phyloP scores from a whole-genome alignment of 305 asterid genomes.

The Nicotiana rustica region DNA sequence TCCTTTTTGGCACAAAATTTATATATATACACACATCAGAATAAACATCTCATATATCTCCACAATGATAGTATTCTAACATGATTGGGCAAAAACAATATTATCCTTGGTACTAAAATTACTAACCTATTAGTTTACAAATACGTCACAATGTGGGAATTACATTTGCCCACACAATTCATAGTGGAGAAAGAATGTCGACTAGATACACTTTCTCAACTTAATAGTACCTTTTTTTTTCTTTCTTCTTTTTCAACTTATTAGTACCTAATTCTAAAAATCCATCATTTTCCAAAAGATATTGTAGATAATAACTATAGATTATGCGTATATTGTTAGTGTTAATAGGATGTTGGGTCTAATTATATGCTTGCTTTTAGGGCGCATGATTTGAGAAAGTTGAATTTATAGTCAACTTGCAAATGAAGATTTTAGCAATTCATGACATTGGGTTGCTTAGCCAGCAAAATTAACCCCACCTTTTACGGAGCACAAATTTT shows the following conservation, averaged over 20 bases:
- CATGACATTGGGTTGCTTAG: conserved; percentile 19
- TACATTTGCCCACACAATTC: conserved; percentile 13
- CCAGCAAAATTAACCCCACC: conserved; percentile 32
- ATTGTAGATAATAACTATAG: not conserved
- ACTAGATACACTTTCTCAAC: not conserved
- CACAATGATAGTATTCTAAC: not conserved
- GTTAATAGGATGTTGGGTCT: not conserved
- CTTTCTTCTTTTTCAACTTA: too few species aligned
- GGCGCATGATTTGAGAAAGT: conserved; percentile 25
- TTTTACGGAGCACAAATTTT: conserved; percentile 31
- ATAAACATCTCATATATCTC: conserved; percentile 19
- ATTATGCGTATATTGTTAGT: not conserved
- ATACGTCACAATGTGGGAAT: conserved; percentile 23
- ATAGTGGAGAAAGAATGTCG: conserved; percentile 32
- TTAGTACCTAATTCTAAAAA: not conserved
- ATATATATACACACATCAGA: not conserved
- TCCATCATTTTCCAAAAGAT: not conserved
- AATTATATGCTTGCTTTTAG: conserved; percentile 30
- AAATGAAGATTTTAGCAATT: conserved; percentile 1
- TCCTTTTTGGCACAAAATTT: conserved; percentile 1
- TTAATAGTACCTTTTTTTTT: not conserved
- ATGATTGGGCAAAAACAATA: not conserved
- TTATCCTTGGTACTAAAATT: not conserved
- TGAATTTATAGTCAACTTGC: conserved; percentile 9
- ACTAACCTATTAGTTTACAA: not conserved